These are phyloP conservation scores for Mallotus japonicus DNA, from an alignment of 441 rosid species.

Conservation along the genomic window DNA sequence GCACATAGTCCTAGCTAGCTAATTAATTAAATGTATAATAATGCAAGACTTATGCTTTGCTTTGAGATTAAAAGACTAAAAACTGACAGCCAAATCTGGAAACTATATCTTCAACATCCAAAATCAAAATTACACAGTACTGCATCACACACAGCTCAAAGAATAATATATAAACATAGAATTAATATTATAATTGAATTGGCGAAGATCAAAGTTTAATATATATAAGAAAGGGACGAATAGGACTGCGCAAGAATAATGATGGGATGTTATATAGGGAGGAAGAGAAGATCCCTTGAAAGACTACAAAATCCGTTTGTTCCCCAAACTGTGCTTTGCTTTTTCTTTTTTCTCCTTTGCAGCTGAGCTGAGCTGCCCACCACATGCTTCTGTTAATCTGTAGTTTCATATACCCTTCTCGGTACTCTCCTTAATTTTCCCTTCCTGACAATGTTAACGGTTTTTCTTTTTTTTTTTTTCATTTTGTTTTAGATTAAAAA, in stretches of 20 bases:
- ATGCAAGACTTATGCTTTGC: background rate
- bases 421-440: background rate
- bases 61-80: constrained; percentile 7
- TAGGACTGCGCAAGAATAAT: constrained; percentile 37
- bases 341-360: constrained; percentile 16
- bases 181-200: no score
- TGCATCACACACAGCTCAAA: no score
- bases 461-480: constrained; percentile 1
- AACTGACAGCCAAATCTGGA: constrained; percentile 28
- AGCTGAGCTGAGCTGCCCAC: constrained; percentile 45
- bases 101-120: constrained; percentile 14
- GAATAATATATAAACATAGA: no score
- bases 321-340: constrained; percentile 43
- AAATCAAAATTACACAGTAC: background rate
- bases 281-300: constrained; percentile 72
- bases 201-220: background rate
- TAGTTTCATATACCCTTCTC: background rate
- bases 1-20: background rate
- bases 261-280: constrained; percentile 37
- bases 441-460: constrained; percentile 30
- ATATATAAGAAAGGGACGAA: background rate
- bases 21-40: background rate
- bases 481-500: background rate
- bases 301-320: constrained; percentile 74
- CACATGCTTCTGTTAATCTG: constrained; percentile 41